Percentiles rank a stretch among this genome's conserved stretches.
Conservation (phyloP, 2,329 filamentous ascomycete genomes). For the Fusarium sp. region DNA sequence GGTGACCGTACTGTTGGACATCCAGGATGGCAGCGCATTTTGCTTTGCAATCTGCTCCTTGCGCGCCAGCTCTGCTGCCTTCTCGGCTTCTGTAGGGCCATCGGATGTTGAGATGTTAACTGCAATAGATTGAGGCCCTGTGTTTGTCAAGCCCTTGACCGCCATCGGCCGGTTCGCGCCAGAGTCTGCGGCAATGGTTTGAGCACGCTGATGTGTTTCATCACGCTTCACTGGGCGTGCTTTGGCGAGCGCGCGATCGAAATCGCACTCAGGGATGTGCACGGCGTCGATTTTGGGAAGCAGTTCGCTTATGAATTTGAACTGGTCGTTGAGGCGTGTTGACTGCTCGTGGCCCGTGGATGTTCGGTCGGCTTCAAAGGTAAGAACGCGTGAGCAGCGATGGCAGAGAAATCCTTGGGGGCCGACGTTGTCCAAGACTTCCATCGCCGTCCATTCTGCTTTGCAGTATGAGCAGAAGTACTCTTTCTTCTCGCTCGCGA, state of each 20-base stretch:
- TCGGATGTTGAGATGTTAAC: conserved; percentile 77
- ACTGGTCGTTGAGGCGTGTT: conserved; percentile 81
- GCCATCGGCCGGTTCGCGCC: conserved; percentile 71
- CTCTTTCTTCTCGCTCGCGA: conserved; percentile 89
- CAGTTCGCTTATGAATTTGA: conserved; percentile 82
- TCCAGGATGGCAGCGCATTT: conserved; percentile 79
- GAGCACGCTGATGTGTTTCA: conserved; percentile 73
- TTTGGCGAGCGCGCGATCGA: conserved; percentile 75
- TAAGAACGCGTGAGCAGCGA: conserved; percentile 76
- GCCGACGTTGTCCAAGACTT: conserved; percentile 83
- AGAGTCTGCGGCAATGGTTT: conserved; percentile 69
- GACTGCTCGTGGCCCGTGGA: conserved; percentile 80
- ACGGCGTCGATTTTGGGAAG: conserved; percentile 82
- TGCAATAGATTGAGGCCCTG: conserved; percentile 76
- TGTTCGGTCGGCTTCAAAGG: conserved; percentile 75
- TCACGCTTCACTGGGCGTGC: conserved; percentile 75
- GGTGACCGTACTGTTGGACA: conserved; percentile 77
- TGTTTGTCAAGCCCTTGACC: conserved; percentile 76
- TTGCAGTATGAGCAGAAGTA: conserved; percentile 87
- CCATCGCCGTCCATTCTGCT: conserved; percentile 88
- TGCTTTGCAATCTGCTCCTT: conserved; percentile 76
- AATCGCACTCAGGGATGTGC: conserved; percentile 79
- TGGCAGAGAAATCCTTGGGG: conserved; percentile 84
- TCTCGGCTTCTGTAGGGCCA: conserved; percentile 75
- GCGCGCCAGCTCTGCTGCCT: conserved; percentile 72